Evolutionary conservation across 2,329 filamentous ascomycete species (phyloP), one percentile per base, ranked within the genome.

Genomic region (Paecilomyces dactylethromorphus): DNA sequence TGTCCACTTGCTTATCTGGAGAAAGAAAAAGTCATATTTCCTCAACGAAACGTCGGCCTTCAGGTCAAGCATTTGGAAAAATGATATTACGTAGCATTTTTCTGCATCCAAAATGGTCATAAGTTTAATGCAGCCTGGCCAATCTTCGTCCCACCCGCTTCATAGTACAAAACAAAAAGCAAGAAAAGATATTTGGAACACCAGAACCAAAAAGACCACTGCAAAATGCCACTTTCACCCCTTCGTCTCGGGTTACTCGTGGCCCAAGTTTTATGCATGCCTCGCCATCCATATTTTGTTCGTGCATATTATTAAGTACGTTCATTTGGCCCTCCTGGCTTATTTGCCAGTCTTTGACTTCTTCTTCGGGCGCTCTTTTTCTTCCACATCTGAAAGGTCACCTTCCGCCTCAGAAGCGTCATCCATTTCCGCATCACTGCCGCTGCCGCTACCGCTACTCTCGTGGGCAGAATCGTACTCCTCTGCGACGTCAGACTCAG

Each of bases 391-490:
- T 58, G 39, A 52, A 51, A n/a, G n/a, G 31, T 7, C 35, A 21
- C 15, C 32, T 26, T n/a, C 50, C 5, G 50, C 50, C 8, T 26
- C 50, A 12, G 50, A 52, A 52, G 50, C 64, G 10, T 62, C 59
- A 24, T 51, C 58, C 54, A 60, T 57, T 49, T 60, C 85, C 65
- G 80, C 85, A 55, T 87, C 87, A 51, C 82, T 84, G 61, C 84
- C 87, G 65, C 84, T 87, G 18, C 83, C 87, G 12, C 86, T 90
- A 71, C 89, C 91, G 55, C 86, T 90, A 71, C 91, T 96, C 71
- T 96, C 91, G 71, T 97, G 93, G 53, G 85, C 88, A 56, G 90
- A 93, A 75, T 99, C 94, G 66, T 86, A 99, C 72, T 99, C 95
- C 76, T 99, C 94, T 0, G 93, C 94, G 2, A 97, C 92, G 66